Evolutionary conservation across 176 grass and related monocot species (phyloP).

Genomic region (Musa schizocarpa): DNA sequence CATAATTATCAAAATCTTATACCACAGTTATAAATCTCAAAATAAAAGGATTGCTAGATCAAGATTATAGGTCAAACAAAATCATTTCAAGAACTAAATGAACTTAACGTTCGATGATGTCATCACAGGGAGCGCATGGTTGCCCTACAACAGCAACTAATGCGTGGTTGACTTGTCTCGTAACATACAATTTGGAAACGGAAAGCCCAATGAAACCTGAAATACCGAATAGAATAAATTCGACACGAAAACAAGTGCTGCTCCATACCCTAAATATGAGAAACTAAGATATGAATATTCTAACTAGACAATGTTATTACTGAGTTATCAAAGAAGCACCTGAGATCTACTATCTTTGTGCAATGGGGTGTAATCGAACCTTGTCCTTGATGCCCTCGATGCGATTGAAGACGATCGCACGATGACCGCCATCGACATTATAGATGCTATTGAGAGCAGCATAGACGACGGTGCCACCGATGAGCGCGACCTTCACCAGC

Average conservation of each 20-base stretch:
- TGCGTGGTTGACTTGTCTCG: too few species aligned
- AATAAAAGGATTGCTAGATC: not conserved
- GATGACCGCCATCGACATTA: constrained; percentile 82
- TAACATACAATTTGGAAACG: too few species aligned
- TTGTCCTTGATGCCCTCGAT: constrained; percentile 71
- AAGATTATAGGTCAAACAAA: not conserved
- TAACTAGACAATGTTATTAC: not conserved
- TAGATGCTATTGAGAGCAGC: constrained; percentile 49
- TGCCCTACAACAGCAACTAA: too few species aligned
- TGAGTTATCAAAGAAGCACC: not conserved
- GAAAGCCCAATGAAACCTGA: too few species aligned
- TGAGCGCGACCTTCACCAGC: constrained; percentile 36
- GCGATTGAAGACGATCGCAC: constrained; percentile 89
- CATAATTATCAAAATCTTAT: not conserved
- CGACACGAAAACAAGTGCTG: too few species aligned
- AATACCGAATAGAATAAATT: too few species aligned
- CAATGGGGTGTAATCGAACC: constrained; percentile 11
- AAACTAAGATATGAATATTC: too few species aligned
- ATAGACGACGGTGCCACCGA: constrained; percentile 44
- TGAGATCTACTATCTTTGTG: too few species aligned
- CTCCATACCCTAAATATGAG: too few species aligned
- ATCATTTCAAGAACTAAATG: not conserved
- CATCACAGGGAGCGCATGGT: not conserved
- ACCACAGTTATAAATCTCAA: not conserved
- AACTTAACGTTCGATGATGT: not conserved